Evolutionary conservation across 345 rosid species (phyloP).

Genomic region (Erucastrum elatum): DNA sequence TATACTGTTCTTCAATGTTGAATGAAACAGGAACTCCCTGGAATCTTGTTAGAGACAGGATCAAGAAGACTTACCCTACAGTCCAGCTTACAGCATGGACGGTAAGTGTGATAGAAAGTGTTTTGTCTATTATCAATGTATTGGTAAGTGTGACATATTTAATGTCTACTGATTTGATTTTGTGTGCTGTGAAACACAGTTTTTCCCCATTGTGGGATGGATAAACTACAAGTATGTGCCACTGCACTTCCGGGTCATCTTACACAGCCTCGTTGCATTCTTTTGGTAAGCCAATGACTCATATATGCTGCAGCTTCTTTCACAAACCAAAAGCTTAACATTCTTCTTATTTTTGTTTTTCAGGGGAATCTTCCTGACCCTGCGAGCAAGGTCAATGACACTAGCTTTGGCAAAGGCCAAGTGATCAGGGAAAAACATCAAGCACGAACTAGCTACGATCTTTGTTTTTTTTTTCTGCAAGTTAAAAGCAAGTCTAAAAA

Average conservation of each 20-base stretch:
- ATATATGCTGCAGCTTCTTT: conserved; percentile 14
- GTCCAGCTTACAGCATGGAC: conserved; percentile 86
- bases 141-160: neutral
- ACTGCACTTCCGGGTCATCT: conserved; percentile 80
- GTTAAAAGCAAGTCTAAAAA: neutral
- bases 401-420: conserved; percentile 51
- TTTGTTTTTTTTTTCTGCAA: conserved; percentile 5
- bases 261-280: conserved; percentile 65
- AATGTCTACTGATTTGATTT: neutral
- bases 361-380: conserved; percentile 94
- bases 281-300: conserved; percentile 56
- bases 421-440: conserved; percentile 16
- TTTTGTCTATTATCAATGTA: neutral
- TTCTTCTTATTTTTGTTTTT: conserved; percentile 21
- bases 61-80: conserved; percentile 72
- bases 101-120: conserved; percentile 41
- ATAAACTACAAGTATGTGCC: conserved; percentile 86
- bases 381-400: conserved; percentile 64
- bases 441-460: neutral
- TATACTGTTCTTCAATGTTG: conserved; percentile 10
- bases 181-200: conserved; percentile 47
- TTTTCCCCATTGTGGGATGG: conserved; percentile 92
- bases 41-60: conserved; percentile 67
- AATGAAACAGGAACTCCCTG: conserved; percentile 75
- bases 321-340: neutral